These are phyloP conservation scores for Akanthomyces lecanii DNA, from an alignment of 2,329 filamentous ascomycete genomes.

Conservation along the genomic window DNA sequence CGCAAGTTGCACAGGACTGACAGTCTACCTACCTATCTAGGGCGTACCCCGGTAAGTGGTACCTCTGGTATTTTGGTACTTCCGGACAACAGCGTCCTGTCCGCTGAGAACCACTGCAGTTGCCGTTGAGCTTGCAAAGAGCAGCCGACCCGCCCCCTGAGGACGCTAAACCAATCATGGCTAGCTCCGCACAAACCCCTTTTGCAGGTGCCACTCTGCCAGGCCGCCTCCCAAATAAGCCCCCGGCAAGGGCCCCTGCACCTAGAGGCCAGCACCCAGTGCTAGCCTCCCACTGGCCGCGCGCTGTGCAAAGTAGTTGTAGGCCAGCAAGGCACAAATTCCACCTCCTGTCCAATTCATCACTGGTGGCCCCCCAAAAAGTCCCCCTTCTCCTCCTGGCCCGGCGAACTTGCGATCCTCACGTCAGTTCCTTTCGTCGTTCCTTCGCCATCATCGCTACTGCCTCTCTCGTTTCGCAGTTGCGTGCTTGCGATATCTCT, in stretches of 20 bases:
- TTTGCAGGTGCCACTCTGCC: slow-evolving; percentile 23
- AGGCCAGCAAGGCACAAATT: slow-evolving; percentile 32
- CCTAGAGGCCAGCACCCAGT: neutral
- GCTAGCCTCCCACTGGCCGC: slow-evolving; percentile 11
- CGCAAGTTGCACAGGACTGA: too few relatives aligned
- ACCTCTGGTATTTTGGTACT: neutral
- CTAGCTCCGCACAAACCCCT: slow-evolving; percentile 31
- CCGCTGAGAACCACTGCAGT: neutral
- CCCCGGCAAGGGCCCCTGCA: slow-evolving; percentile 24
- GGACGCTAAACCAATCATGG: slow-evolving; percentile 24
- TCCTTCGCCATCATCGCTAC: slow-evolving; percentile 35
- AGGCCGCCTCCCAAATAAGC: slow-evolving; percentile 17
- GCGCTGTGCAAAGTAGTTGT: slow-evolving; percentile 3
- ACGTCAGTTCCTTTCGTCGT: slow-evolving; percentile 23
- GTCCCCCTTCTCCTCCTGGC: slow-evolving; percentile 23
- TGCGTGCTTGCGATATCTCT: slow-evolving; percentile 15
- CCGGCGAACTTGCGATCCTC: slow-evolving; percentile 19
- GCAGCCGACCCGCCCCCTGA: slow-evolving; percentile 21
- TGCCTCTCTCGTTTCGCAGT: slow-evolving; percentile 28
- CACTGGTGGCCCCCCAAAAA: slow-evolving; percentile 22
- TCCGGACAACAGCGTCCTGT: neutral
- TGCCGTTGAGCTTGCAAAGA: slow-evolving; percentile 29
- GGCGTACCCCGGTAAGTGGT: too few relatives aligned
- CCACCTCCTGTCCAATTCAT: slow-evolving; percentile 23
- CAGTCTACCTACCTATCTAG: too few relatives aligned